Evolutionary conservation across 1,284 basidiomycete genomes (phyloP).

Genomic region (Waitea zeae): DNA sequence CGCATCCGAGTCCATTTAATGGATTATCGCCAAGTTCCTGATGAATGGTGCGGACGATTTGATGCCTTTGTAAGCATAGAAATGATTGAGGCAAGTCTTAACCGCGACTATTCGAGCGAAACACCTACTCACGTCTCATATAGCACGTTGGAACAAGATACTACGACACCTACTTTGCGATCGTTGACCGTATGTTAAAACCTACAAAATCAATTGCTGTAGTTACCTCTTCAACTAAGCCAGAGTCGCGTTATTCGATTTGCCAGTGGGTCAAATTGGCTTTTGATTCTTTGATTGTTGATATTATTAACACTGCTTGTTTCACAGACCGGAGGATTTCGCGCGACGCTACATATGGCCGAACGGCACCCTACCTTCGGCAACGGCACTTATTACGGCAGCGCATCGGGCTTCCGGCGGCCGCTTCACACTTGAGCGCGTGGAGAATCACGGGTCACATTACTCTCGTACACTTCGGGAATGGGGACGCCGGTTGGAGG

Average conservation of each 20-base stretch:
- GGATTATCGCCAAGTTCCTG: slow-evolving; percentile 73
- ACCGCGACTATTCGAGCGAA: slow-evolving; percentile 1
- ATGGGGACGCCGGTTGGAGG: slow-evolving; percentile 64
- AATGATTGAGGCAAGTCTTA: slow-evolving; percentile 53
- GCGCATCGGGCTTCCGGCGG: slow-evolving; percentile 49
- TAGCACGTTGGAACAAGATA: slow-evolving; percentile 12
- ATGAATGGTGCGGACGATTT: slow-evolving; percentile 61
- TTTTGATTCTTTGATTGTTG: slow-evolving; percentile 1
- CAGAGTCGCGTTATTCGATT: slow-evolving; percentile 52
- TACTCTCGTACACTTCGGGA: slow-evolving; percentile 83
- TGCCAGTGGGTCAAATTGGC: slow-evolving; percentile 36
- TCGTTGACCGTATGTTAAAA: slow-evolving; percentile 72
- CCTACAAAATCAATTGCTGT: slow-evolving; percentile 49
- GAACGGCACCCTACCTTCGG: slow-evolving; percentile 74
- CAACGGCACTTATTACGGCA: slow-evolving; percentile 53
- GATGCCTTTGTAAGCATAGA: slow-evolving; percentile 84
- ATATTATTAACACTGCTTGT: not conserved
- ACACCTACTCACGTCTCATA: not conserved
- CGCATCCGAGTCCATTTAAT: slow-evolving; percentile 71
- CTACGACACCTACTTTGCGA: slow-evolving; percentile 63
- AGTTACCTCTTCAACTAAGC: slow-evolving; percentile 73
- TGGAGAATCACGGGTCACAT: slow-evolving; percentile 78
- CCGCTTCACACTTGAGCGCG: slow-evolving; percentile 68
- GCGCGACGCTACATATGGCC: slow-evolving; percentile 91
- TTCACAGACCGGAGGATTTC: slow-evolving; percentile 62